A percentile compares a stretch with the other conserved stretches of the same genome.
Conservation (phyloP, 208 protist species). For the Angomonas deanei region DNA sequence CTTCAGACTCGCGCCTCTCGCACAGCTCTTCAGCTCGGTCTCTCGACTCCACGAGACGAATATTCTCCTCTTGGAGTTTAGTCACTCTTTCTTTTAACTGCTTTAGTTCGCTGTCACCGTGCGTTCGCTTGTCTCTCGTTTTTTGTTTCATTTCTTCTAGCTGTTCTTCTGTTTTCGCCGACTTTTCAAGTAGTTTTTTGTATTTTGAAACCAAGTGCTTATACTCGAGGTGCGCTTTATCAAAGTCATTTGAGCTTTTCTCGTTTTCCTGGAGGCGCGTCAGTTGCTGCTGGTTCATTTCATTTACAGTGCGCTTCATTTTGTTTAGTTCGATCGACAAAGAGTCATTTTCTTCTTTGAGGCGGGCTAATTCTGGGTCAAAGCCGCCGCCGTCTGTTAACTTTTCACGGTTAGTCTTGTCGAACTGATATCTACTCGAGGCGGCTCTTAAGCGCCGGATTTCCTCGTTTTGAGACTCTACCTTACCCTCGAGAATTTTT, state of each 20-base stretch:
- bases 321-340: slow-evolving; percentile 29
- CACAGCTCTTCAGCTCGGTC: slow-evolving; percentile 70
- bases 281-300: slow-evolving; percentile 35
- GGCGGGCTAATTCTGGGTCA: slow-evolving; percentile 10
- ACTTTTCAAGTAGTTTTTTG: slow-evolving; percentile 50
- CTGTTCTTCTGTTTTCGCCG: slow-evolving; percentile 38
- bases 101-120: slow-evolving; percentile 39
- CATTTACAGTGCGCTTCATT: slow-evolving; percentile 22
- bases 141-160: slow-evolving; percentile 33
- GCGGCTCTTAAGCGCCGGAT: slow-evolving; percentile 9
- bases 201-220: slow-evolving; percentile 65
- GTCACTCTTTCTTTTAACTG: slow-evolving; percentile 47
- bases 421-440: not conserved
- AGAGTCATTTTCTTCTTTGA: slow-evolving; percentile 35
- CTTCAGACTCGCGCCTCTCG: slow-evolving; percentile 61
- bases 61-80: slow-evolving; percentile 58
- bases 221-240: slow-evolving; percentile 74
- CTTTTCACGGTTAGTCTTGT: not conserved
- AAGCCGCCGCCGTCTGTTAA: not conserved
- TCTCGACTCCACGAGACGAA: slow-evolving; percentile 48
- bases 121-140: slow-evolving; percentile 24
- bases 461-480: slow-evolving; percentile 18
- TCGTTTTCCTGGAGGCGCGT: slow-evolving; percentile 34
- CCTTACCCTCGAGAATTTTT: slow-evolving; percentile 10
- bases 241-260: slow-evolving; percentile 37